These are phyloP conservation scores for Mentha longifolia DNA, from an alignment of 257 asterid species.

Conservation along the genomic window DNA sequence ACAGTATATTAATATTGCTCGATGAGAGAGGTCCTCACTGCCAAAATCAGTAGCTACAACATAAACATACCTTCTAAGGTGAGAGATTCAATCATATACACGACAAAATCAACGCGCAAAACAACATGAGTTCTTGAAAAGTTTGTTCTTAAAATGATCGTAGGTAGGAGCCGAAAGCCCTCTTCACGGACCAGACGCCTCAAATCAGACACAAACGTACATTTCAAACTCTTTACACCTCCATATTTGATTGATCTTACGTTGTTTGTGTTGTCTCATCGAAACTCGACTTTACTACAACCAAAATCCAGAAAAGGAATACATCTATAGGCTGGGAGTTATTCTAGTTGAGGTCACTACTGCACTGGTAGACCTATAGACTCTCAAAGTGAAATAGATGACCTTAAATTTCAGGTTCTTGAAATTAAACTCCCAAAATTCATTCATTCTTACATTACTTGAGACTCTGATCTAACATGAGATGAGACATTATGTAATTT, in stretches of 20 bases:
- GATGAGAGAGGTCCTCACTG: constrained; percentile 79
- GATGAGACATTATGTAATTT: not conserved
- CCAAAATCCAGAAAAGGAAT: constrained; percentile 72
- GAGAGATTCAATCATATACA: constrained; percentile 19
- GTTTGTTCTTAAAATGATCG: not conserved
- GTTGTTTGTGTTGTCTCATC: not conserved
- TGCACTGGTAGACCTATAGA: constrained; percentile 65
- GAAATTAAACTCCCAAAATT: not conserved
- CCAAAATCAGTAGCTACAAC: constrained; percentile 82
- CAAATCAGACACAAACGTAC: constrained; percentile 42
- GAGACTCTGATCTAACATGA: not conserved
- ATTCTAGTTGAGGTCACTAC: constrained; percentile 71
- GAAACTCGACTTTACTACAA: constrained; percentile 34
- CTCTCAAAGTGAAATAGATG: constrained; percentile 65
- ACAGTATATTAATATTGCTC: constrained; percentile 67
- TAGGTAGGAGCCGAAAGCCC: constrained; percentile 75
- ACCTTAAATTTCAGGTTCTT: constrained; percentile 72
- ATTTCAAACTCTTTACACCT: not conserved
- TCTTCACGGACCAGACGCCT: constrained; percentile 52
- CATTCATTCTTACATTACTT: no score
- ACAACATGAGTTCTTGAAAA: not conserved
- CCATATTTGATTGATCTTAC: not conserved
- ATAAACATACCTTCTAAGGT: constrained; percentile 78
- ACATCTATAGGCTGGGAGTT: constrained; percentile 74
- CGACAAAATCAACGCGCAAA: not conserved